Evolutionary conservation across 306 rosid species (phyloP).

Genomic region (Urtica urens): DNA sequence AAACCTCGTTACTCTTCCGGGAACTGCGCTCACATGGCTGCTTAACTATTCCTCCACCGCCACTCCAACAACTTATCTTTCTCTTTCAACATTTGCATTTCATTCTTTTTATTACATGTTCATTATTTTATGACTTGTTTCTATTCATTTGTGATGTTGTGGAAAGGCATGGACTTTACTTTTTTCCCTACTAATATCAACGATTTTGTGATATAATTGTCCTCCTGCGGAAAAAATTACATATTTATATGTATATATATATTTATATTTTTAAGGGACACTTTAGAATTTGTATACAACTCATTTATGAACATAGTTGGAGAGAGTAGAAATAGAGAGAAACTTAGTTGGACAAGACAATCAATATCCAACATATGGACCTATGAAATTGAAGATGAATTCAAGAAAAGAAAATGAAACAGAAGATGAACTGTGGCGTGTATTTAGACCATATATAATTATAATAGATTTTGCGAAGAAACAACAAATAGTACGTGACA

Average conservation of each 20-base stretch:
- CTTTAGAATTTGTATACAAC: too few species aligned
- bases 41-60: neutral
- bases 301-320: too few species aligned
- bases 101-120: too few species aligned
- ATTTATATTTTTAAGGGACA: too few species aligned
- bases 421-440: neutral
- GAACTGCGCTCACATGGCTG: slow-evolving; percentile 57
- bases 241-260: too few species aligned
- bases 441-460: slow-evolving; percentile 12
- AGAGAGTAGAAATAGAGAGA: neutral
- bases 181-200: too few species aligned
- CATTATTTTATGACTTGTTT: too few species aligned
- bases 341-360: neutral
- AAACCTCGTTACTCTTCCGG: slow-evolving; percentile 32
- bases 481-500: slow-evolving; percentile 34
- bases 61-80: neutral
- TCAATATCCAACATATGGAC: slow-evolving; percentile 26
- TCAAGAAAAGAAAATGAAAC: slow-evolving; percentile 1
- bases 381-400: slow-evolving; percentile 21
- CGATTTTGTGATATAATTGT: too few species aligned
- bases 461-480: neutral
- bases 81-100: neutral
- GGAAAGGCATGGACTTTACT: too few species aligned
- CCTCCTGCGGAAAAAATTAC: too few species aligned
- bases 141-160: too few species aligned